A percentile compares a stretch with the other conserved stretches of the same genome.
These are phyloP conservation scores for Xylariaceae sp. DNA, from an alignment of 2,329 filamentous ascomycete genomes.

Conservation along the genomic window DNA sequence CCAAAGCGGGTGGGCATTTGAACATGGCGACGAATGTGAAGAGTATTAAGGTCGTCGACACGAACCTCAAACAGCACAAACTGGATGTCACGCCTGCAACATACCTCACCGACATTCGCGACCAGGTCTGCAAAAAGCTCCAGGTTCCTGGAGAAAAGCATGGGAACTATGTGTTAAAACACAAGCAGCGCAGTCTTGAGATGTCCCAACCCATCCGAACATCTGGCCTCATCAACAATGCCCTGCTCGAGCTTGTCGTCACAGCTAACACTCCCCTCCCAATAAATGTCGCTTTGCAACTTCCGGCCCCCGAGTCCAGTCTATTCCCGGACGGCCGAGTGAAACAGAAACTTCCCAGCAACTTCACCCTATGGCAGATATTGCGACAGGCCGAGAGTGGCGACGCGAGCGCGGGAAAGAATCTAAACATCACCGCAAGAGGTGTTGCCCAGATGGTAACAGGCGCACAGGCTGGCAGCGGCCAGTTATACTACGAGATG, in stretches of 20 bases:
- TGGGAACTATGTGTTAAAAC: constrained; percentile 78
- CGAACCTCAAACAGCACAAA: constrained; percentile 69
- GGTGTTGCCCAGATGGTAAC: constrained; percentile 62
- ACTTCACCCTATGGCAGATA: constrained; percentile 84
- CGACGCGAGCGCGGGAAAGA: constrained; percentile 55
- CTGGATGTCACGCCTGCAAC: constrained; percentile 81
- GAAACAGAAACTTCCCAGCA: constrained; percentile 81
- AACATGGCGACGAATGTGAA: constrained; percentile 83
- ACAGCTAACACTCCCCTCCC: constrained; percentile 80
- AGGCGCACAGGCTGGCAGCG: constrained; percentile 55
- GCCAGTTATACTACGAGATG: constrained; percentile 82
- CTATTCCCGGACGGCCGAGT: constrained; percentile 62
- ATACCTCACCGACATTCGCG: constrained; percentile 77
- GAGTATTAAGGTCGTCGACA: constrained; percentile 83
- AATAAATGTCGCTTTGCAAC: constrained; percentile 83
- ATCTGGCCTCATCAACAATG: constrained; percentile 76
- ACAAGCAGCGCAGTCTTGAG: constrained; percentile 82
- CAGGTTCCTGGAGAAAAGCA: constrained; percentile 69
- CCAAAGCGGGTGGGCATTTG: background rate
- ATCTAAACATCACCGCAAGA: constrained; percentile 78
- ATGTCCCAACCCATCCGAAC: constrained; percentile 80
- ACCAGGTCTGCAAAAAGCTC: constrained; percentile 83
- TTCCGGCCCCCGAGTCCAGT: constrained; percentile 67
- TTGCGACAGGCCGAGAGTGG: constrained; percentile 85
- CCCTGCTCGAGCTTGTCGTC: constrained; percentile 87